phyloP scores from a whole-genome alignment of 805 yeast species.

The Sugiyamaella valdiviana region DNA sequence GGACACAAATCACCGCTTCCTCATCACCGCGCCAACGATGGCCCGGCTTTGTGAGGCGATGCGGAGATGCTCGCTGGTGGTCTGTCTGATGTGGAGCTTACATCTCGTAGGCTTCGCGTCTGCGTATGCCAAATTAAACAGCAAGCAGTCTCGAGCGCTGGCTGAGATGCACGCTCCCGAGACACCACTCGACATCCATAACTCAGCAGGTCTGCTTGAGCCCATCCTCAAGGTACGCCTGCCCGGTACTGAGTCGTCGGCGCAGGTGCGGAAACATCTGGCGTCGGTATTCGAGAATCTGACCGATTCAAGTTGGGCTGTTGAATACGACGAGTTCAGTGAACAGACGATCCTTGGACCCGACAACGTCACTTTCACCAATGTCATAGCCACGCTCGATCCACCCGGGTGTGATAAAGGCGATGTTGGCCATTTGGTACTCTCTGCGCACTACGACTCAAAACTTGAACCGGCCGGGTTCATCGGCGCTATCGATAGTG shows the following conservation, averaged over 20 bases:
- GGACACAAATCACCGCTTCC: too few relatives aligned
- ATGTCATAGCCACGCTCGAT: conserved; percentile 27
- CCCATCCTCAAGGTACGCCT: conserved; percentile 33
- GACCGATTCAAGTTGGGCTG: conserved; percentile 21
- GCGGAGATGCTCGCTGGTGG: too few relatives aligned
- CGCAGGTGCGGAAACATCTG: conserved; percentile 35
- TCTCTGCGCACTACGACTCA: conserved; percentile 55
- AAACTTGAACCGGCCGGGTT: conserved; percentile 46
- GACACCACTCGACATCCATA: conserved; percentile 14
- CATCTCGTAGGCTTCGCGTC: background rate
- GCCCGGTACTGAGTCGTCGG: conserved; percentile 41
- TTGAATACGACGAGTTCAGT: conserved; percentile 27
- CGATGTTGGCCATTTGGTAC: conserved; percentile 30
- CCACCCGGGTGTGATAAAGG: conserved; percentile 20
- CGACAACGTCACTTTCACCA: conserved; percentile 30
- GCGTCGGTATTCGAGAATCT: conserved; percentile 30
- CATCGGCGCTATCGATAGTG: conserved; percentile 55
- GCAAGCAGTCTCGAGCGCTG: conserved; percentile 2
- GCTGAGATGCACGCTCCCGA: conserved; percentile 8
- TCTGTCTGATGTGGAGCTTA: background rate
- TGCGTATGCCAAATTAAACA: conserved; percentile 8
- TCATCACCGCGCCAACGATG: too few relatives aligned
- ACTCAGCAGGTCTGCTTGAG: conserved; percentile 21
- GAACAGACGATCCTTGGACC: conserved; percentile 35
- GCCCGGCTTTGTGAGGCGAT: too few relatives aligned